These are phyloP conservation scores for Xylaria acuta DNA, from an alignment of 495 filamentous ascomycete species.

Conservation along the genomic window DNA sequence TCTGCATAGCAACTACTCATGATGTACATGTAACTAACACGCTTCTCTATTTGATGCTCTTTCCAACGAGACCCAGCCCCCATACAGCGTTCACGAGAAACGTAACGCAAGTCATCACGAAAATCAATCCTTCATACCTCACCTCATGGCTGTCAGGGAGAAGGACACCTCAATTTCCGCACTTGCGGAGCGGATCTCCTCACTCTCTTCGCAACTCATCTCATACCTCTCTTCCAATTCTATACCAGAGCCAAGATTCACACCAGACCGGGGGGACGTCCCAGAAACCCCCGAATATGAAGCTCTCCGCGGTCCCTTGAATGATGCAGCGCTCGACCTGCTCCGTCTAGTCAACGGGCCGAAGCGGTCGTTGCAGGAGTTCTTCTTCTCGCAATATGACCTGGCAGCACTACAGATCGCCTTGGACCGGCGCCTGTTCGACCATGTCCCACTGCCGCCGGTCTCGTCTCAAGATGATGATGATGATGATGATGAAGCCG, in stretches of 20 bases:
- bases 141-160: background rate
- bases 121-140: background rate
- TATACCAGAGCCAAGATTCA: background rate
- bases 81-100: background rate
- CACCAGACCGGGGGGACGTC: background rate
- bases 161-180: constrained; percentile 8
- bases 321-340: constrained; percentile 31
- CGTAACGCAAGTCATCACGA: background rate
- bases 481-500: background rate
- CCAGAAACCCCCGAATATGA: constrained; percentile 21
- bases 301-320: constrained; percentile 10
- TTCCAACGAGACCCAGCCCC: no score
- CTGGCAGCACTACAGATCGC: constrained; percentile 41
- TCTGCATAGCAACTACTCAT: background rate
- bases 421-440: constrained; percentile 38
- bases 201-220: constrained; percentile 1
- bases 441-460: constrained; percentile 24
- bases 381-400: constrained; percentile 33
- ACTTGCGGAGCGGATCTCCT: constrained; percentile 13
- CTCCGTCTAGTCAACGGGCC: constrained; percentile 38
- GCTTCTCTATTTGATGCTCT: background rate
- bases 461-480: background rate
- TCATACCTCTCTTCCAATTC: constrained; percentile 3
- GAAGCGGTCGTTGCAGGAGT: constrained; percentile 16
- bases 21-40: background rate